Base-by-base conservation (phyloP, 1,139 yeast genomes). In the Lodderomyces beijingensis region DNA sequence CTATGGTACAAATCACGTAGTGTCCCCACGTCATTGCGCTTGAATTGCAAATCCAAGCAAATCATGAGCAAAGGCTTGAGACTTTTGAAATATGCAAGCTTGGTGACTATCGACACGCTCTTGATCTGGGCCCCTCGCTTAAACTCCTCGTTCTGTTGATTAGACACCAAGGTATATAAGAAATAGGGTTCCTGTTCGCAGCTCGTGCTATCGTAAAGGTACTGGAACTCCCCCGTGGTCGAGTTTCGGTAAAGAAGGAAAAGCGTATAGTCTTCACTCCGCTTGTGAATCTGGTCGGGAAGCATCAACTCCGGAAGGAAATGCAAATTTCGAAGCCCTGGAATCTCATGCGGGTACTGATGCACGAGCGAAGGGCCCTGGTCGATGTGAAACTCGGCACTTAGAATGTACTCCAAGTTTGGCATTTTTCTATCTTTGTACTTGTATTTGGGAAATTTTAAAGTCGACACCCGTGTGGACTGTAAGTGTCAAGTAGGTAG, bases 231-330 rank as follows among this genome's bases (percentile, higher is more conserved):
- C 0, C 71, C 70, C 1, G 68, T 61, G 13, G 47, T 43, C 4
- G 46, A 42, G 40, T 67, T 61, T 35, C 64, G 50, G 49, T 70
- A 74, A 25, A 78, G 57, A 36, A 77, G 57, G 42, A 77, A 76
- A 19, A 77, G 57, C 4, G 84, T 77, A 61, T 67, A 77, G 52
- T 78, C 85, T 46, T 77, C 81, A 19, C 61, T 61, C 30, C 84
- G 52, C 36, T 69, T 71, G 49, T 78, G 84, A 30, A 75, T 73
- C 49, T 77, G 82, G 39, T 72, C 73, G 0, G 85, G 85, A 27
- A 78, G 56, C 79, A 78, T 74, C 31, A 78, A 59, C 49, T 78
- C 84, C n/a, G 78, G 70, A 25, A 70, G 46, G 35, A 65, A 57
- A 22, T 55, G 49, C 32, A 71, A 50, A 39, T 69, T 65, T 12